A percentile compares a stretch with the other conserved stretches of the same genome.
phyloP scores from a whole-genome alignment of 2,329 filamentous ascomycete species.

The Sporothrix sp. region DNA sequence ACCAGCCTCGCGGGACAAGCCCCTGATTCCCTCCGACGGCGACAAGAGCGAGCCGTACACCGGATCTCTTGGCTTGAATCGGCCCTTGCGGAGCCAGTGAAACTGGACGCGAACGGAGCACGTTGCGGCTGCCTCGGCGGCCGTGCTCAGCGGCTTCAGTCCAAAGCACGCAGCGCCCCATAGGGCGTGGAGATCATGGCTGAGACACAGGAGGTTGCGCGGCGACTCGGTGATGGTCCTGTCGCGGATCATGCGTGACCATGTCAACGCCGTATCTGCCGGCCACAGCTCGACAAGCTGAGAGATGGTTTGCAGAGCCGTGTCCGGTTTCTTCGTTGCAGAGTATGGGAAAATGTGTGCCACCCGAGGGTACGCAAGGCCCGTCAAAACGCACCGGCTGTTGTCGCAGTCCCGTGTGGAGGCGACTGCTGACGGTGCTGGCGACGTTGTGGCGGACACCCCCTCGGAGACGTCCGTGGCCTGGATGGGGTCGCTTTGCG shows the following conservation, averaged over 20 bases:
- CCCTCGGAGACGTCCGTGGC: not conserved
- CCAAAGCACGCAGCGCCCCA: not conserved
- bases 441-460: not conserved
- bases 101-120: not conserved
- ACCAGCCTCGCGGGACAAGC: too few relatives aligned
- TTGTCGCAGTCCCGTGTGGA: not conserved
- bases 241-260: not conserved
- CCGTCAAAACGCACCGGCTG: not conserved
- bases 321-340: not conserved
- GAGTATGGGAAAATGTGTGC: not conserved
- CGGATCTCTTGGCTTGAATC: not conserved
- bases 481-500: not conserved
- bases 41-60: not conserved
- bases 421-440: not conserved
- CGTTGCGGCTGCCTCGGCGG: not conserved
- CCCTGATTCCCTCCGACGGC: not conserved
- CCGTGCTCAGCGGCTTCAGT: not conserved
- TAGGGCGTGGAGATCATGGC: not conserved
- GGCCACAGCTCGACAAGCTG: not conserved
- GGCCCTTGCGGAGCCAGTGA: not conserved
- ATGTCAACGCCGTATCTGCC: not conserved
- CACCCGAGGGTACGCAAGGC: not conserved
- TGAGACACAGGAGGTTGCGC: not conserved
- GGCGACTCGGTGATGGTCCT: not conserved
- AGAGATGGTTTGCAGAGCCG: not conserved